These are phyloP conservation scores for Fusarium sp. DNA, from an alignment of 2,329 filamentous ascomycete species.

Conservation along the genomic window DNA sequence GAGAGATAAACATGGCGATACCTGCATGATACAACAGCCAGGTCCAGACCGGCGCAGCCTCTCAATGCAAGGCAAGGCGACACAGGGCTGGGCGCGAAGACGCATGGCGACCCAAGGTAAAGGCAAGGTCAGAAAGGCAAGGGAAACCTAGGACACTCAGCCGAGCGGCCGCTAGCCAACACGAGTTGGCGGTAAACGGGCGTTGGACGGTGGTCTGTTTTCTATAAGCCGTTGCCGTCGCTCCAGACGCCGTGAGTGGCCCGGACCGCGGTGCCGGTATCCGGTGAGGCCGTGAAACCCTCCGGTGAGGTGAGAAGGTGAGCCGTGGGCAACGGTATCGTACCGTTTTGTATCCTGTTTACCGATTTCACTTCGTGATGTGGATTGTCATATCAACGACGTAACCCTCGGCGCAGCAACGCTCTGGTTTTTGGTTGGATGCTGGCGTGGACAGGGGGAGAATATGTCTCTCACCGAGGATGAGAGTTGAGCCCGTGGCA, in stretches of 20 bases:
- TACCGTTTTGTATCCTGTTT: conserved; percentile 13
- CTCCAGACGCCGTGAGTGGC: conserved; percentile 14
- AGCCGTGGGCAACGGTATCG: conserved; percentile 17
- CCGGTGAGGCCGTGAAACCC: conserved; percentile 10
- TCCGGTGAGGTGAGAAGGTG: conserved; percentile 24
- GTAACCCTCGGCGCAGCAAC: conserved; percentile 4
- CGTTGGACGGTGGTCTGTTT: conserved; percentile 13
- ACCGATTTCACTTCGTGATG: conserved; percentile 14
- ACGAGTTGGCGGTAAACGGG: conserved; percentile 4
- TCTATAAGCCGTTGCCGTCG: background rate
- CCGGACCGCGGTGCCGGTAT: conserved; percentile 11
- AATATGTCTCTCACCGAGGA: conserved; percentile 26
- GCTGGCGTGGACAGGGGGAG: background rate
- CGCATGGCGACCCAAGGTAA: background rate
- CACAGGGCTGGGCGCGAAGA: conserved; percentile 2
- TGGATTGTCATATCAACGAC: conserved; percentile 13
- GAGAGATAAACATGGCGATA: conserved; percentile 1
- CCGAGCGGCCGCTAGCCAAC: background rate
- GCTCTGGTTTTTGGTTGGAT: conserved; percentile 1
- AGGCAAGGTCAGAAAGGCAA: conserved; percentile 5
- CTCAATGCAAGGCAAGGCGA: conserved; percentile 4
- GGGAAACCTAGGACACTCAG: conserved; percentile 2
- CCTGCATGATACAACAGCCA: conserved; percentile 1
- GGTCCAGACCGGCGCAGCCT: background rate
- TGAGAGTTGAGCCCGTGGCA: conserved; percentile 5